Evolutionary conservation across 148 eudicot genomes (phyloP), one percentile per base, ranked within the genome.

Genomic region (Chenopodium suecicum): DNA sequence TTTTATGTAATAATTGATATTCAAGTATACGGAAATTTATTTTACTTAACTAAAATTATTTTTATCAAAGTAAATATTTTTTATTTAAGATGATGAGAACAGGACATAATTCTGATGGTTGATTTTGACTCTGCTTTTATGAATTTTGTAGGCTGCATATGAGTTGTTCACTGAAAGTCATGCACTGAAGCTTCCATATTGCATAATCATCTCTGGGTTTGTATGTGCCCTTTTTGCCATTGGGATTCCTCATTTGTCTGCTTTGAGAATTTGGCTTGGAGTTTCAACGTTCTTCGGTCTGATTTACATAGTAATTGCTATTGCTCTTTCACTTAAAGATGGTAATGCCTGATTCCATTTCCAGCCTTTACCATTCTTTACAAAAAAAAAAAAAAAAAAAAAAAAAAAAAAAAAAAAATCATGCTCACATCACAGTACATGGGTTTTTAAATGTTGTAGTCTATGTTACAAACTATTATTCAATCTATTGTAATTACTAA

Each of bases 241-340:
- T 73, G 88, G 92, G 34, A 81, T 92, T 74, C 97, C 99, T 44
- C 93, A 94, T 87, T 80, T 97, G 79, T 97, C 99, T 68, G 98
- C 98, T 76, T 81, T 97, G 78, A 78, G 95, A 77, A 46, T 91
- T 72, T 97, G 97, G 97, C 97, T 97, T 73, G 95, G 89, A 81
- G 85, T 94, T 77, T 94, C 98, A 29, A 91, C 98, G 37, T 68
- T 91, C 75, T 89, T 92, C 82, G 92, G 94, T 79, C 88, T 97
- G 46, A 79, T 90, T 27, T 97, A 92, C 91, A 94, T 94, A 48
- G 83, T 89, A 71, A 82, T 90, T 25, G 94, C 91, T 75, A 73
- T 94, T 80, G 90, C 81, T 50, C 90, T 97, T 77, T 82, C 96
- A 46, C 82, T 86, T 74, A 84, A 60, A 73, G 99, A 97, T 90